Evolutionary conservation across 768 basidiomycete genomes (phyloP), one percentile per base, ranked within the genome.

Genomic region (Exidia glandulosa): DNA sequence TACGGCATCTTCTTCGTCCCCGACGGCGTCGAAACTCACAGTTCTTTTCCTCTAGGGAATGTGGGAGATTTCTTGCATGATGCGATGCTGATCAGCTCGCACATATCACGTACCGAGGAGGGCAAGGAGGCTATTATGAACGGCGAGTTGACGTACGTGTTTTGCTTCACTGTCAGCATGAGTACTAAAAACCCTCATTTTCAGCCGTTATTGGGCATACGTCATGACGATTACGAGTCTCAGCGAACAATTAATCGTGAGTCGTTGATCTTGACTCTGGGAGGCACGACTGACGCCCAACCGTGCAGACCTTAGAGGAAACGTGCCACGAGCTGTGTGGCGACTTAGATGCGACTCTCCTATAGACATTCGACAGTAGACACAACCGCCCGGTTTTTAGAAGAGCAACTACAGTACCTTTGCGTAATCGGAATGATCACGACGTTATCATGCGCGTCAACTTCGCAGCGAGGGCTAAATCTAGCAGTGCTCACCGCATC

Each of bases 71-170:
- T 66, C 54, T 48, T 66, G 27, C 65, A 66, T 62, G 65, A 65
- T 32, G 63, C 64, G 10, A 48, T 69, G 19, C 50, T 69, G 3
- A 60, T 70, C 2, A 63, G 66, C 30, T 54, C 61, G 19, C 57
- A 61, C 14, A 63, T 67, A 14, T 59, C 66, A 2, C 56, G 56
- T 34, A 66, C 68, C 1, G 59, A 64, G 29, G 66, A 65, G 27
- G 69, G 69, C 6, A 54, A 56, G 2, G 50, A 56, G 30, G 34
- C 63, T 13, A 59, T 70, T 16, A 55, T 54, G 4, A 60, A 54
- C 2, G 63, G 67, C 13, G 64, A 63, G 32, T 66, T 67, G 31
- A 62, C 65, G 30, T 55, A 23, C 31, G 32, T 61, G 23, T 12
- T 2, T 6, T n/a, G 4, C 14, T 7, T 2, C n/a, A 25, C 19